Base-by-base conservation (phyloP, 257 asterid genomes). In the Rauvolfia tetraphylla region DNA sequence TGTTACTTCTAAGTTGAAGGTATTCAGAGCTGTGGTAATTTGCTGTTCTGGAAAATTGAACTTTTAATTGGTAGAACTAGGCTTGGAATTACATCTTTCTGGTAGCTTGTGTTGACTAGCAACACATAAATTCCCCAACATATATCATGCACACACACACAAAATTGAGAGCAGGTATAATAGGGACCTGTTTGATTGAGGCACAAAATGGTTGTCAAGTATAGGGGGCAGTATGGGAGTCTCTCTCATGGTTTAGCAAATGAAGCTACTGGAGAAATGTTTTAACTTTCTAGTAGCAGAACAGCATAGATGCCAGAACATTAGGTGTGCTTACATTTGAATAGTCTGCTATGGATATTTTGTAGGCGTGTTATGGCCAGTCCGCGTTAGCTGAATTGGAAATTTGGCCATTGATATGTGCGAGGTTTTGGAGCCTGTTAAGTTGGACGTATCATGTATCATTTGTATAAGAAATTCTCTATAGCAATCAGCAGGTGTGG, bases 1-100 rank as follows among this genome's bases (percentile, higher is more conserved):
- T 67, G 72, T 29, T 61, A 38, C 53, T 46, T 71, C 75, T 29
- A 8, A 65, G 66, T 75, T 75, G 23, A 62, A 63, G 49, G 66
- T 33, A 71, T 51, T 31, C 8, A 27, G 62, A 61, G 73, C 59
- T 61, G 41, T 71, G 54, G 41, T 58, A 59, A 78, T 11, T 67
- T 71, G 22, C 58, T 25, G 73, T 78, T 48, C 29, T 61, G n/a
- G 46, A 51, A 78, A 34, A 14, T 72, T 66, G 12, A 18, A 23
- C 29, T 53, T 67, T 38, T 22, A 8, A 38, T 66, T 20, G 71
- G 12, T 39, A 66, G 71, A 38, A 38, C 31, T 66, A 34, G 49
- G 41, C 25, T 33, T 78, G 72, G 23, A 69, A 14, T 71, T 36
- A 4, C 9, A 5, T 36, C 0, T 22, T 3, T 1, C 34, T 23